Percentiles rank a stretch among this genome's conserved stretches.
These are phyloP conservation scores for Fusarium floridanum DNA, from an alignment of 2,329 filamentous ascomycete species.

Conservation along the genomic window DNA sequence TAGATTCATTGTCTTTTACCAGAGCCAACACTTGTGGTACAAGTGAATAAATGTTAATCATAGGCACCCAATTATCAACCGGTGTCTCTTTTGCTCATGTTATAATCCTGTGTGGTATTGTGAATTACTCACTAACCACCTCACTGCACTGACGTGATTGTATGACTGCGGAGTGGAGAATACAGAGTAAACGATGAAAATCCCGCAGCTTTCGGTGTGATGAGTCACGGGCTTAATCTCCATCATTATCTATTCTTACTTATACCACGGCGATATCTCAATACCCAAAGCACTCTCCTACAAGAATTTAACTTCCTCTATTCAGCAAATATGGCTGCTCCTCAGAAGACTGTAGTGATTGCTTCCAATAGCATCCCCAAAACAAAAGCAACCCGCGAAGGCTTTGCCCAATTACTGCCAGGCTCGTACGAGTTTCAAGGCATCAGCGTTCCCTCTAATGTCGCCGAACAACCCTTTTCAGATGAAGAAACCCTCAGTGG, in stretches of 20 bases:
- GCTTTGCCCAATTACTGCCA: conserved; percentile 55
- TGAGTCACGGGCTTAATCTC: neutral
- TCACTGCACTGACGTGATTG: neutral
- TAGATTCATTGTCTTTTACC: neutral
- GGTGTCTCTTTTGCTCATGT: neutral
- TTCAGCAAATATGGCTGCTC: neutral
- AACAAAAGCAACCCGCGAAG: conserved; percentile 52
- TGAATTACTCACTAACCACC: neutral
- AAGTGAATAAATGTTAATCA: neutral
- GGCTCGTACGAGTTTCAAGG: conserved; percentile 43
- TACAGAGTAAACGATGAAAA: neutral
- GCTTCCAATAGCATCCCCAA: conserved; percentile 58
- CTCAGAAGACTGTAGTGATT: conserved; percentile 44
- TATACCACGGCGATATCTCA: neutral
- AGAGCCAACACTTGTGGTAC: neutral
- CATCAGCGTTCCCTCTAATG: conserved; percentile 53
- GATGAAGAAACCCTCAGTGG: conserved; percentile 55
- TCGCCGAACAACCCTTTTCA: conserved; percentile 56
- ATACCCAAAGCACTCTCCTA: neutral
- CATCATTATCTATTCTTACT: neutral
- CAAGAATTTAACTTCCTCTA: neutral
- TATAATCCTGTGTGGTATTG: neutral
- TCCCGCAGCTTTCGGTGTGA: neutral
- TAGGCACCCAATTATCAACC: neutral
- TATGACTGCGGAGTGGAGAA: neutral